Conservation (phyloP, 106 monocot species). For the Dactylorhiza incarnata region DNA sequence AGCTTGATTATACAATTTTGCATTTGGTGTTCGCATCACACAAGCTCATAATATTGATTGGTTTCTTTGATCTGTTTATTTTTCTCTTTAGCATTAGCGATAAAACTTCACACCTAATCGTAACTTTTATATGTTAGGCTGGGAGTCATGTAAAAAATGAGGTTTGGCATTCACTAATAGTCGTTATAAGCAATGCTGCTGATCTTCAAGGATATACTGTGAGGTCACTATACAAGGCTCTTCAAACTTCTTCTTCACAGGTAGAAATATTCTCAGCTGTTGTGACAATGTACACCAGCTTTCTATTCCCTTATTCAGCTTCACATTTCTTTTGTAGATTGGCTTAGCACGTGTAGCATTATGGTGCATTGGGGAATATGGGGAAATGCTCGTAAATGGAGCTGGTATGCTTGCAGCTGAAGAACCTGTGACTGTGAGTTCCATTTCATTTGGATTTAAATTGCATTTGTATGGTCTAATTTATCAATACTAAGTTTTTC, state of each 20-base stretch:
- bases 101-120: not conserved
- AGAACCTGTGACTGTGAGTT: conserved; percentile 85
- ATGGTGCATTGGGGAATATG: conserved; percentile 99
- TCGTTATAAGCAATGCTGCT: conserved; percentile 87
- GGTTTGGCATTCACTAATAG: conserved; percentile 93
- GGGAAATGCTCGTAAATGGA: conserved; percentile 88
- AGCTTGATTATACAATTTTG: not conserved
- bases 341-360: conserved; percentile 79
- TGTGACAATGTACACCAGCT: not conserved
- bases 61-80: not conserved
- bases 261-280: conserved; percentile 21
- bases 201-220: conserved; percentile 98
- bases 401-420: conserved; percentile 61
- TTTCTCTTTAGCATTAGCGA: not conserved
- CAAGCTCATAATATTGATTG: not conserved
- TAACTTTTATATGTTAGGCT: conserved; percentile 28
- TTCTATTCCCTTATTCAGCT: not conserved
- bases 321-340: conserved; percentile 40
- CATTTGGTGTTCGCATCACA: not conserved
- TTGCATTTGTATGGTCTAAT: not conserved
- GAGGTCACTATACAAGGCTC: conserved; percentile 74
- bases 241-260: conserved; percentile 72
- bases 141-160: conserved; percentile 87
- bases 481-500: not conserved
- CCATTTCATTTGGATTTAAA: not conserved